These are phyloP conservation scores for Geotrichum citri-aurantii DNA, from an alignment of 1,139 yeast species.

Conservation along the genomic window DNA sequence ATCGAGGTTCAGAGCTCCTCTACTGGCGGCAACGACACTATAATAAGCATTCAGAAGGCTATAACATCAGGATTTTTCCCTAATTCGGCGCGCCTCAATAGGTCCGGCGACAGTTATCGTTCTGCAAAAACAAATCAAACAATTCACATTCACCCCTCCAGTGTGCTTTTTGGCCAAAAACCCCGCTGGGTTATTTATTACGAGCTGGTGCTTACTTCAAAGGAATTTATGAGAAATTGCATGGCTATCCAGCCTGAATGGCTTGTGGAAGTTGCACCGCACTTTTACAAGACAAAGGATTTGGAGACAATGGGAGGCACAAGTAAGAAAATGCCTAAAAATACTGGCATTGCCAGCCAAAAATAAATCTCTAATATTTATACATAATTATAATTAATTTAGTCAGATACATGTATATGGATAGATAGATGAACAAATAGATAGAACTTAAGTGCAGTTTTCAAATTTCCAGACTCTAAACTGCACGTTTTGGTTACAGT, in stretches of 20 bases:
- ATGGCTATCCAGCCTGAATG: slow-evolving; percentile 64
- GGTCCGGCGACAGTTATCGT: slow-evolving; percentile 65
- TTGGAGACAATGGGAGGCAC: slow-evolving; percentile 23
- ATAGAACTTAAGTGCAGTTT: no score
- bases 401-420: no score
- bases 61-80: slow-evolving; percentile 79
- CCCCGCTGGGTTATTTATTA: slow-evolving; percentile 73
- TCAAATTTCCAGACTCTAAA: no score
- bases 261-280: slow-evolving; percentile 62
- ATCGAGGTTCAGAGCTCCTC: slow-evolving; percentile 34
- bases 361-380: background rate
- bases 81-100: slow-evolving; percentile 64
- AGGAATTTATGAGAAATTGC: slow-evolving; percentile 86
- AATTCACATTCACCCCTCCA: slow-evolving; percentile 80
- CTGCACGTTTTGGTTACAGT: no score
- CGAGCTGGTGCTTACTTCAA: slow-evolving; percentile 78
- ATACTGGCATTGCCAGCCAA: slow-evolving; percentile 4
- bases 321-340: slow-evolving; percentile 20
- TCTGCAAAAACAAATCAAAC: slow-evolving; percentile 58
- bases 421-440: no score
- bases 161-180: slow-evolving; percentile 51
- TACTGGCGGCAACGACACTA: slow-evolving; percentile 22
- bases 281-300: slow-evolving; percentile 39
- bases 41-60: slow-evolving; percentile 52
- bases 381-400: no score